phyloP scores from a whole-genome alignment of 169 alveolate genomes.

The Plasmodium knowlesi region DNA sequence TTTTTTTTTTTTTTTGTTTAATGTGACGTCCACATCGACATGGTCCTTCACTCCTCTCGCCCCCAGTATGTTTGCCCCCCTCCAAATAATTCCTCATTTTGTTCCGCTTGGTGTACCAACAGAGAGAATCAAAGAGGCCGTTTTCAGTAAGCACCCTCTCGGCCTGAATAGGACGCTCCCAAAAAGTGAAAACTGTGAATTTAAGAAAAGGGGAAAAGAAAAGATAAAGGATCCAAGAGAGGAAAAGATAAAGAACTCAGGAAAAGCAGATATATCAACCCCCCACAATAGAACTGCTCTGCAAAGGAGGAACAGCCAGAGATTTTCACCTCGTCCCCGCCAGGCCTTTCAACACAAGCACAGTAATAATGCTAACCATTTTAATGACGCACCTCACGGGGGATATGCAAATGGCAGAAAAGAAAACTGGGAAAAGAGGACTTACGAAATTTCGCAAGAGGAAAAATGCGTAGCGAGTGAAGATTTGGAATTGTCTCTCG shows the following conservation, averaged over 20 bases:
- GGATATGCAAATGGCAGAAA: not conserved
- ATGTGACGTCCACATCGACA: not conserved
- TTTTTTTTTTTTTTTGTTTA: not conserved
- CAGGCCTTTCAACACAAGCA: not conserved
- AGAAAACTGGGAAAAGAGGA: not conserved
- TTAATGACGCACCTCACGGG: not conserved
- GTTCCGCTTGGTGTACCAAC: not conserved
- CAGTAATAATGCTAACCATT: not conserved
- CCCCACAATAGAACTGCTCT: not conserved
- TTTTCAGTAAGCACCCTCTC: not conserved
- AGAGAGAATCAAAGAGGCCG: slow-evolving; percentile 62
- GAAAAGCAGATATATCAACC: not conserved
- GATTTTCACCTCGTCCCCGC: not conserved
- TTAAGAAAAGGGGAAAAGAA: not conserved
- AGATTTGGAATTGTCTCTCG: not conserved
- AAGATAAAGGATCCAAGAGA: not conserved
- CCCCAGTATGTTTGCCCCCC: not conserved
- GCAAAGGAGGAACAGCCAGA: not conserved
- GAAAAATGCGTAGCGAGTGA: not conserved
- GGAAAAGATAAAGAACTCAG: not conserved
- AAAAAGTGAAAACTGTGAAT: slow-evolving; percentile 13
- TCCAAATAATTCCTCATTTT: not conserved
- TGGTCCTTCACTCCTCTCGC: not conserved
- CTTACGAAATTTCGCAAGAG: not conserved
- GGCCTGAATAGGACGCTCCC: not conserved